phyloP scores from a whole-genome alignment of 177 flowering plant species.

The Vitis hybrid region DNA sequence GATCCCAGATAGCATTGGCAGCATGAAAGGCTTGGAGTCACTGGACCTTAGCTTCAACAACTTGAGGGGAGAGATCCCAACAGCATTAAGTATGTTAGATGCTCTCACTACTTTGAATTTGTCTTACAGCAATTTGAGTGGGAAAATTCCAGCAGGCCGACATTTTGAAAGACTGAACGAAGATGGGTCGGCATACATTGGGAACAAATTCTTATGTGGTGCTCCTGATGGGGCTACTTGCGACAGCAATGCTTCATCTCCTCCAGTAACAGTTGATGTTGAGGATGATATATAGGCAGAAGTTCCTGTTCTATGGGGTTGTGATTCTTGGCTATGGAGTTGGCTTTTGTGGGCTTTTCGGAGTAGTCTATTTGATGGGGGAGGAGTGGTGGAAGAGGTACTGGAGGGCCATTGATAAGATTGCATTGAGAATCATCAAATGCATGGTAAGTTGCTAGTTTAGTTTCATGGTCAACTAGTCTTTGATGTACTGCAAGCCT shows the following conservation, averaged over 20 bases:
- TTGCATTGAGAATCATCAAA: constrained; percentile 6
- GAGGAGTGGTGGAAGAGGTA: constrained; percentile 12
- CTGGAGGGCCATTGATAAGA: constrained; percentile 10
- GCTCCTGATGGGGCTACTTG: background rate
- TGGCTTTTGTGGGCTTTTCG: constrained; percentile 15
- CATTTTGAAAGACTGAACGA: constrained; percentile 17
- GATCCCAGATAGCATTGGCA: constrained; percentile 22
- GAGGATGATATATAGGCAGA: constrained; percentile 1
- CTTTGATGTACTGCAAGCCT: no score
- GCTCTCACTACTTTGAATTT: constrained; percentile 10
- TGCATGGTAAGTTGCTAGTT: background rate
- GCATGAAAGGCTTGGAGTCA: constrained; percentile 22
- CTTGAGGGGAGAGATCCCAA: background rate
- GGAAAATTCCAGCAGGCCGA: constrained; percentile 14
- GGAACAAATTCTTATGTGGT: constrained; percentile 16
- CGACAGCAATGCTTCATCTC: background rate
- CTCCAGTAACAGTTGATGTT: background rate
- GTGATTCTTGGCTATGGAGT: constrained; percentile 11
- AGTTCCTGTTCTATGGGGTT: background rate
- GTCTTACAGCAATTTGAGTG: constrained; percentile 26
- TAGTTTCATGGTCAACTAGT: no score
- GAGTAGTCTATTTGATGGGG: constrained; percentile 7
- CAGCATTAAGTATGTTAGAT: constrained; percentile 10
- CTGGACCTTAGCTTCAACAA: constrained; percentile 22
- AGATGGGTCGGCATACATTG: constrained; percentile 18